Percentiles rank a stretch among this genome's conserved stretches.
phyloP scores from a whole-genome alignment of 495 filamentous ascomycete species.

The Hypomontagnella submonticulosa region DNA sequence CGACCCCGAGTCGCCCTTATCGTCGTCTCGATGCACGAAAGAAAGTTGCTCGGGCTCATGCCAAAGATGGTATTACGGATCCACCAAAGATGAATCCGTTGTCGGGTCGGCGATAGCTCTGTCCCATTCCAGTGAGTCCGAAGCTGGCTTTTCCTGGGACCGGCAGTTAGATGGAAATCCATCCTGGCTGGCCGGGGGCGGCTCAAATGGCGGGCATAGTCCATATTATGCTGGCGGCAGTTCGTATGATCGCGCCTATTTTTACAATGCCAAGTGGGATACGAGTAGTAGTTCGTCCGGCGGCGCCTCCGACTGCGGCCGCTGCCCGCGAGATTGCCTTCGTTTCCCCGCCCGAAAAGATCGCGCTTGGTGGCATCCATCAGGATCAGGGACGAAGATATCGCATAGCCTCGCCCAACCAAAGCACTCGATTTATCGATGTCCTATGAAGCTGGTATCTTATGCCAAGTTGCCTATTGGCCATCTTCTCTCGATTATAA shows the following conservation, averaged over 20 bases:
- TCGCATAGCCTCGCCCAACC: not conserved
- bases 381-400: not conserved
- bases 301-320: not conserved
- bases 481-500: conserved; percentile 25
- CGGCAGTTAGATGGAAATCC: conserved; percentile 16
- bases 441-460: conserved; percentile 17
- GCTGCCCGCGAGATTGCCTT: conserved; percentile 1
- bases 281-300: conserved; percentile 18
- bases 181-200: conserved; percentile 23
- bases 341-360: conserved; percentile 15
- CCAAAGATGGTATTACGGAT: conserved; percentile 39
- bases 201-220: conserved; percentile 2
- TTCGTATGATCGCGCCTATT: conserved; percentile 10
- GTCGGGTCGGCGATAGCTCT: conserved; percentile 11
- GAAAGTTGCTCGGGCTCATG: conserved; percentile 19
- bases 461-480: conserved; percentile 21
- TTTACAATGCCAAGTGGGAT: conserved; percentile 29
- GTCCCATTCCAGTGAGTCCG: conserved; percentile 32
- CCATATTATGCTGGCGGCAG: not conserved
- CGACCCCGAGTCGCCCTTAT: conserved; percentile 5
- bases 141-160: conserved; percentile 29
- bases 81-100: conserved; percentile 26
- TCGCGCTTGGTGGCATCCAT: not conserved
- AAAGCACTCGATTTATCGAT: not conserved
- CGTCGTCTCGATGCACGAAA: conserved; percentile 11